phyloP scores from a whole-genome alignment of 2,329 filamentous ascomycete species.

The Pseudogymnoascus sp. region DNA sequence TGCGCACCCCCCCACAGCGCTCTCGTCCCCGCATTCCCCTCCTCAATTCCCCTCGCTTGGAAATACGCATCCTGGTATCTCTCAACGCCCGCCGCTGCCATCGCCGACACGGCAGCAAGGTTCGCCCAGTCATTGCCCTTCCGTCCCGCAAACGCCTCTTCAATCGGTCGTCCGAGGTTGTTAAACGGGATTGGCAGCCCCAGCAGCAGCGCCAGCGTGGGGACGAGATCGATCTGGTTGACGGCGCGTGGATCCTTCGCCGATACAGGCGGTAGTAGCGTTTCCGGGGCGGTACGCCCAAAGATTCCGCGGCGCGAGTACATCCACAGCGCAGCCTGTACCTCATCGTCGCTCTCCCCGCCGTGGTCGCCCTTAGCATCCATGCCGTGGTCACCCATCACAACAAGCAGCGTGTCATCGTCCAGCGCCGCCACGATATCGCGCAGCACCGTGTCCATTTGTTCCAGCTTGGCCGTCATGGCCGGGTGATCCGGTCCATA shows the following conservation, averaged over 20 bases:
- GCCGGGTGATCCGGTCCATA: slow-evolving; percentile 90
- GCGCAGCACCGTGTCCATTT: slow-evolving; percentile 79
- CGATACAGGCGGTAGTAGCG: slow-evolving; percentile 50
- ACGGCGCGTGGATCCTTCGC: slow-evolving; percentile 64
- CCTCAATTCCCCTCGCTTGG: slow-evolving; percentile 57
- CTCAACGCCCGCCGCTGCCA: slow-evolving; percentile 78
- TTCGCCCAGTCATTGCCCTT: slow-evolving; percentile 65
- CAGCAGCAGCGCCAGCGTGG: slow-evolving; percentile 77
- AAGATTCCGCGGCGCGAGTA: slow-evolving; percentile 85
- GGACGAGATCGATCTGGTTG: slow-evolving; percentile 89
- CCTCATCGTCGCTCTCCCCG: slow-evolving; percentile 94
- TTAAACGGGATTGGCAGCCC: slow-evolving; percentile 94
- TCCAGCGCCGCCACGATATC: slow-evolving; percentile 65
- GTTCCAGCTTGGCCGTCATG: slow-evolving; percentile 80
- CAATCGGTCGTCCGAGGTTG: slow-evolving; percentile 84
- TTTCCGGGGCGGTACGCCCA: slow-evolving; percentile 60
- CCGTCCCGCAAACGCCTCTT: slow-evolving; percentile 77
- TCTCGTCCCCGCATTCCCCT: slow-evolving; percentile 45
- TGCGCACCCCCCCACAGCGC: slow-evolving; percentile 50
- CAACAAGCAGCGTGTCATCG: slow-evolving; percentile 77
- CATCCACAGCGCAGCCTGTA: slow-evolving; percentile 96
- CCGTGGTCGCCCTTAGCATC: slow-evolving; percentile 94
- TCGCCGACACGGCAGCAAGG: slow-evolving; percentile 65
- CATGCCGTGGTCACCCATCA: slow-evolving; percentile 99
- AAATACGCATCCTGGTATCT: slow-evolving; percentile 83